Evolutionary conservation across 768 basidiomycete genomes (phyloP).

Genomic region (Lactifluus hygrophoroides): DNA sequence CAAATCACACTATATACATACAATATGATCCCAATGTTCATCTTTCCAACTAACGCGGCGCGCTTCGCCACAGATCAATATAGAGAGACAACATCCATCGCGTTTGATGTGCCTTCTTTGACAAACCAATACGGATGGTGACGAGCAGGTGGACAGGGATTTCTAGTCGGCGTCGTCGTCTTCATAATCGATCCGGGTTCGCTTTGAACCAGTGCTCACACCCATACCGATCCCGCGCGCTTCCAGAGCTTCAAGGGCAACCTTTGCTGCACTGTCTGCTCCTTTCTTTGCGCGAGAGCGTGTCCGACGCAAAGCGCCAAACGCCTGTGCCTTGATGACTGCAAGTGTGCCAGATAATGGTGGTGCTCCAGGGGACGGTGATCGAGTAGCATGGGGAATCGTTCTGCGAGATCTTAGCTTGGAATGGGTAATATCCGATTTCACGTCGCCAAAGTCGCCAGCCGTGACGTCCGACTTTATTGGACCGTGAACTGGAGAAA

Average conservation of each 20-base stretch:
- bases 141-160: background rate
- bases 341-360: constrained; percentile 73
- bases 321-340: constrained; percentile 86
- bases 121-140: constrained; percentile 19
- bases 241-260: constrained; percentile 75
- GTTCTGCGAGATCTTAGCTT: constrained; percentile 21
- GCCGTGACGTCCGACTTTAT: constrained; percentile 44
- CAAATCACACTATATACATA: constrained; percentile 21
- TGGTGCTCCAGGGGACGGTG: constrained; percentile 38
- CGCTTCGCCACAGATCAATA: constrained; percentile 5
- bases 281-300: constrained; percentile 65
- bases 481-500: constrained; percentile 41
- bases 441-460: constrained; percentile 37
- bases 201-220: constrained; percentile 31
- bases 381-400: constrained; percentile 26
- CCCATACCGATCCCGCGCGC: constrained; percentile 62
- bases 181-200: constrained; percentile 45
- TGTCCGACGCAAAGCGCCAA: constrained; percentile 75
- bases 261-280: constrained; percentile 62
- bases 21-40: constrained; percentile 21
- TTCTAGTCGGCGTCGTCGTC: constrained; percentile 32
- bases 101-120: background rate
- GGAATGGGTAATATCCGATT: constrained; percentile 33
- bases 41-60: constrained; percentile 10
- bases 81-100: constrained; percentile 1